Conservation (phyloP, 179 eudicot species). For the Sideroxylon spinosum region DNA sequence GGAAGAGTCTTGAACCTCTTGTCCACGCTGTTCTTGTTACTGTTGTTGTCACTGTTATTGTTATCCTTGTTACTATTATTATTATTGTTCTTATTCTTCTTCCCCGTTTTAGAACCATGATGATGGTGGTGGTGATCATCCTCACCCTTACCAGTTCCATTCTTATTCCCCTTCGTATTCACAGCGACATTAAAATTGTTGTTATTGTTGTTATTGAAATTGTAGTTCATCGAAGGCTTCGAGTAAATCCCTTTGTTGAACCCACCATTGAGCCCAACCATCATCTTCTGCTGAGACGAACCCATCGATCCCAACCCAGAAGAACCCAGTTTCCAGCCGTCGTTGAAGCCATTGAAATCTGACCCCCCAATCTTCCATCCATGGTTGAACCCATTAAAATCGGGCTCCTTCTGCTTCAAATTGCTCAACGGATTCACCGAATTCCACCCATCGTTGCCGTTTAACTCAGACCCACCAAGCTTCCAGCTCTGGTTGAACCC, state of each 20-base stretch:
- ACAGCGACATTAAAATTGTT: conserved; percentile 25
- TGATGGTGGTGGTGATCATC: conserved; percentile 25
- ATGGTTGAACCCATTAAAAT: conserved; percentile 25
- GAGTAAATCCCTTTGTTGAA: conserved; percentile 78
- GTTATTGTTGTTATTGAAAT: conserved; percentile 22
- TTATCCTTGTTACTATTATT: conserved; percentile 21
- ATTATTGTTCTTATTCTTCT: conserved; percentile 60
- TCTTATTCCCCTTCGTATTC: conserved; percentile 36
- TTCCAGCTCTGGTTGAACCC: conserved; percentile 19
- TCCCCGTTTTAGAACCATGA: conserved; percentile 37
- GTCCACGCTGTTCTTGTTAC: conserved; percentile 51
- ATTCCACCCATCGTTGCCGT: conserved; percentile 49
- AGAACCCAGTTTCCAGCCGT: conserved; percentile 51
- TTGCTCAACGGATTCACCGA: not conserved
- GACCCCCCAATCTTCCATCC: conserved; percentile 19
- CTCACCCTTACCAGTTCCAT: conserved; percentile 30
- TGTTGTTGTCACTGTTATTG: conserved; percentile 24
- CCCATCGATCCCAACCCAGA: conserved; percentile 30
- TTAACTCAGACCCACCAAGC: conserved; percentile 29
- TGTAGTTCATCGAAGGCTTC: conserved; percentile 40
- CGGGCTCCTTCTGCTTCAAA: conserved; percentile 1
- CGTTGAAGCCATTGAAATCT: conserved; percentile 42
- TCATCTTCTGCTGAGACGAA: conserved; percentile 10
- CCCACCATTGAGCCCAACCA: conserved; percentile 52
- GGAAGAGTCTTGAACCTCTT: conserved; percentile 96